Base-by-base conservation (phyloP, 1,139 yeast genomes). In the Hemisphaericaspora lyxosophila region DNA sequence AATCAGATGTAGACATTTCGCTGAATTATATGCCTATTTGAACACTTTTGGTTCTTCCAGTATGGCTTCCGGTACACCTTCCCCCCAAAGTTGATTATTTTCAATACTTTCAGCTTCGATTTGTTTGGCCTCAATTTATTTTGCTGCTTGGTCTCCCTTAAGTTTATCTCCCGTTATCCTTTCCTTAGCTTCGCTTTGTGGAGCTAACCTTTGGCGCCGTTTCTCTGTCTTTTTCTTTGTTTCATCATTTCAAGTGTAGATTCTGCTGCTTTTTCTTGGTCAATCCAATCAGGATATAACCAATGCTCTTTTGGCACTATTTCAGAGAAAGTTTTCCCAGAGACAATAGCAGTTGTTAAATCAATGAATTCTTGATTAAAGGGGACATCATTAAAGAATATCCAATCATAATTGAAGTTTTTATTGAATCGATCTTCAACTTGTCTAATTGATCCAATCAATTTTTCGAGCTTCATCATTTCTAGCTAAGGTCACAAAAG, bases 321-420 rank as follows among this genome's bases (percentile, higher is more conserved):
- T 2, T 85, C 90, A 53, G 77, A 85, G 49, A 73, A 67, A 25
- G 80, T 77, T n/a, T 63, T 64, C 7, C 92, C 92, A 9, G 82
- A 70, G 6, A 78, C 77, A 22, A 80, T 55, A 11, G 70, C 62
- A 1, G 65, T 40, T 7, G 82, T 70, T 41, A 67, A 60, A 20
- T 63, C 61, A 48, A 70, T 75, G 59, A 84, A 83, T 35, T 81
- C 82, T 9, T 73, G 71, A 18, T 72, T 58, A 54, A 82, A 82
- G 15, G 67, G 73, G 45, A 73, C 83, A 47, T 84, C 83, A 59
- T 84, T 84, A 43, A 85, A 66, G 54, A 85, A 85, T 9, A 85
- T 85, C 94, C 94, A 85, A 57, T 85, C 92, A 57, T 85, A 85
- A 51, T 81, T 70, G 62, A 61, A 85, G 42, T 76, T 70, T 29